Evolutionary conservation across 2,329 filamentous ascomycete species (phyloP).

Genomic region (Fusarium metavorans): DNA sequence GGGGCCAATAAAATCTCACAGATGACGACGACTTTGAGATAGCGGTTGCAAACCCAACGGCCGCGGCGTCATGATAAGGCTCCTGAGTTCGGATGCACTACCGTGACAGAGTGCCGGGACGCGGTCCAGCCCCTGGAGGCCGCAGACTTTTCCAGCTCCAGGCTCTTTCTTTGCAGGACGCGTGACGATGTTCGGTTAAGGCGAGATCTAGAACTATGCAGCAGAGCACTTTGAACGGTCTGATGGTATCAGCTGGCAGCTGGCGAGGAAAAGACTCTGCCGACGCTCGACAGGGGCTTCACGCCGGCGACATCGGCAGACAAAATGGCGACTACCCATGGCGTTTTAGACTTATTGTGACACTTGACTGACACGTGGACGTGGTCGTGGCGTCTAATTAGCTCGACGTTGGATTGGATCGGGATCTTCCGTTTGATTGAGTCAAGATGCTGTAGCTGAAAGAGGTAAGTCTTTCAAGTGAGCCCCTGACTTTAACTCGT

Average conservation of each 20-base stretch:
- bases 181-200: not conserved
- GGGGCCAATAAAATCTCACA: not conserved
- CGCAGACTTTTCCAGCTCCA: not conserved
- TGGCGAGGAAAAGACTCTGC: not conserved
- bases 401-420: not conserved
- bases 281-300: not conserved
- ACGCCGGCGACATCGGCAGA: not conserved
- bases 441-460: not conserved
- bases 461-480: not conserved
- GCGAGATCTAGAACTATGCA: not conserved
- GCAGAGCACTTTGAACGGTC: not conserved
- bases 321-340: not conserved
- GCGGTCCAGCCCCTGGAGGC: not conserved
- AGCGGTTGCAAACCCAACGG: not conserved
- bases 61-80: not conserved
- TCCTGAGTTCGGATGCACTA: not conserved
- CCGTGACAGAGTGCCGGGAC: not conserved
- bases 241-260: not conserved
- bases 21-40: not conserved
- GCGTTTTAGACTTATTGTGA: not conserved
- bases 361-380: not conserved
- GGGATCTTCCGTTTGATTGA: not conserved
- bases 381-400: not conserved
- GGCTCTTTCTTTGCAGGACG: not conserved
- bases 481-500: not conserved